These are phyloP conservation scores for Acanthamoeba comandoni DNA, from an alignment of 208 protist genomes.

Conservation along the genomic window DNA sequence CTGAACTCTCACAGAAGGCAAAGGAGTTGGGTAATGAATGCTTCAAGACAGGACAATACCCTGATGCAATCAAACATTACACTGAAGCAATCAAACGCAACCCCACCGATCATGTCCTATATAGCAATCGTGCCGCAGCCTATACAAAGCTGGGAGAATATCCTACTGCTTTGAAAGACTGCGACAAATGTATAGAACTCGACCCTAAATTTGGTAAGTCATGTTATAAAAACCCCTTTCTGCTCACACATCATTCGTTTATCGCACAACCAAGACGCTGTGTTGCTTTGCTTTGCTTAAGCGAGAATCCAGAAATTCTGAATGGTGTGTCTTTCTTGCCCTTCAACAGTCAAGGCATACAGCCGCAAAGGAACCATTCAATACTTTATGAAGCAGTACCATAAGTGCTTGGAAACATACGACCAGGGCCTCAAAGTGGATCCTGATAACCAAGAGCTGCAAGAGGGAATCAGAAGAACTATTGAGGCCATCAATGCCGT, in stretches of 20 bases:
- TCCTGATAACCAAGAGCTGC: slow-evolving; percentile 85
- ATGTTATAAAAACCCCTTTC: not conserved
- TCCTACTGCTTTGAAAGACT: slow-evolving; percentile 94
- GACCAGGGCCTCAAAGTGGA: slow-evolving; percentile 94
- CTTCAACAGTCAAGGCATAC: slow-evolving; percentile 91
- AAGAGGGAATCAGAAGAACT: slow-evolving; percentile 76
- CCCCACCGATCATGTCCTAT: slow-evolving; percentile 89
- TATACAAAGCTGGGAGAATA: slow-evolving; percentile 97
- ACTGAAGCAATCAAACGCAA: slow-evolving; percentile 92
- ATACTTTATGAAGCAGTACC: slow-evolving; percentile 96
- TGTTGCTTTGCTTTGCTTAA: too few relatives aligned
- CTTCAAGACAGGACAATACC: slow-evolving; percentile 95
- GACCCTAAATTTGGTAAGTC: slow-evolving; percentile 92
- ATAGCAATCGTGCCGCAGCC: slow-evolving; percentile 89
- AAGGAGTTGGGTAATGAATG: slow-evolving; percentile 95
- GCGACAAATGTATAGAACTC: slow-evolving; percentile 95
- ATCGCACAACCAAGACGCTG: too few relatives aligned
- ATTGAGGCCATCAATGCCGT: slow-evolving; percentile 89
- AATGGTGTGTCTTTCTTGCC: not conserved
- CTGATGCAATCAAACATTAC: slow-evolving; percentile 90
- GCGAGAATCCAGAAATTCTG: too few relatives aligned
- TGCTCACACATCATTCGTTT: not conserved
- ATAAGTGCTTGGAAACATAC: slow-evolving; percentile 95
- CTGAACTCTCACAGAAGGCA: slow-evolving; percentile 91
- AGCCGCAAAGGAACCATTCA: slow-evolving; percentile 92